Evolutionary conservation across 2,329 filamentous ascomycete species (phyloP), one percentile per base, ranked within the genome.

Genomic region (Exserohilum rostratum): DNA sequence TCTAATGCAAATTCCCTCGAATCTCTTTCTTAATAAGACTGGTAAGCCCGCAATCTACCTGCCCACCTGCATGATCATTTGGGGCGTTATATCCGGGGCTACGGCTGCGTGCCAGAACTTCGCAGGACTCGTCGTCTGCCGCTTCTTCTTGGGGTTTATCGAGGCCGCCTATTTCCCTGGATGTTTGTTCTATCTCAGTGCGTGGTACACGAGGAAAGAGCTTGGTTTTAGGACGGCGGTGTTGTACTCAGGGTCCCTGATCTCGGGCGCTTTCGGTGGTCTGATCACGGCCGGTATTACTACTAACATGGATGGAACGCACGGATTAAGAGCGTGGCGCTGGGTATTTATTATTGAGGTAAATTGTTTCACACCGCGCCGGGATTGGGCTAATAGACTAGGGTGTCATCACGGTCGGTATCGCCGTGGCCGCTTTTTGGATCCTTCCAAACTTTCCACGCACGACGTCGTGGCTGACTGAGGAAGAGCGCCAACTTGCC

Each of bases 211-310:
- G 0, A 81, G 87, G 39, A 85, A 85, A 58, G 89, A 90, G 69
- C 78, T 90, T 1, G 85, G 83, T 9, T 76, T 88, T n/a, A 80
- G 87, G 9, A 89, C 85, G 12, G 85, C 86, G 2, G 77, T 87
- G 17, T 79, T 90, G 6, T 90, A 89, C 70, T 85, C 86, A 0
- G 89, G 88, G 0, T 85, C 86, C 0, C 78, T 91, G 25, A 82
- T 91, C 17, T 88, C 86, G 0, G 87, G 88, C 4, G 88, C 89
- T 1, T 91, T 91, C 65, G 89, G 87, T 0, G 88, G 87, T 30
- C 62, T 82, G n/a, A 78, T 82, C 25, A 79, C 79, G 11, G 79
- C 79, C n/a, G 80, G 88, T 6, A 89, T 92, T 50, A 86, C 84
- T 0, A 77, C 78, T n/a, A 84, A 87, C 45, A 83, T 92, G 79